Evolutionary conservation across 2,329 filamentous ascomycete genomes (phyloP).

Genomic region (Cercospora canescens): DNA sequence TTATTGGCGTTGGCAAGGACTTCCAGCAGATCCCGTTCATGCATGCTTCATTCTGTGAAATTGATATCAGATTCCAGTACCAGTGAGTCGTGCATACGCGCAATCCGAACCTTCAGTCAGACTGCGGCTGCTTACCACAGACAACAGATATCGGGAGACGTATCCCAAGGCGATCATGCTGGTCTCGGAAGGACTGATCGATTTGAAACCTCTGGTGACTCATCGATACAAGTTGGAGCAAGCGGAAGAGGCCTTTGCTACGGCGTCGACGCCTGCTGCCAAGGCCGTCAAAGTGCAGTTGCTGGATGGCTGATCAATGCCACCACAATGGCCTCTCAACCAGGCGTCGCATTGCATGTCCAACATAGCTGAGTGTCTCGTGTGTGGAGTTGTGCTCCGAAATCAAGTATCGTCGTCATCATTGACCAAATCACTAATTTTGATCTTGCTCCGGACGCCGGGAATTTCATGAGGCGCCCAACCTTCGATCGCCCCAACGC

Average conservation of each 20-base stretch:
- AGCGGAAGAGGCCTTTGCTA: slow-evolving; percentile 39
- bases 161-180: slow-evolving; percentile 46
- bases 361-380: not conserved
- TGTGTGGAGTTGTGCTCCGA: no score
- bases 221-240: slow-evolving; percentile 41
- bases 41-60: slow-evolving; percentile 39
- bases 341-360: no score
- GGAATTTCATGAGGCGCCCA: slow-evolving; percentile 34
- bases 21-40: slow-evolving; percentile 43
- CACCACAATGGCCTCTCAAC: not conserved
- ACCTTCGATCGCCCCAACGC: slow-evolving; percentile 32
- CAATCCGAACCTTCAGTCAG: no score
- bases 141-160: slow-evolving; percentile 37
- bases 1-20: slow-evolving; percentile 40
- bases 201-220: slow-evolving; percentile 42
- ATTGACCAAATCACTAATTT: slow-evolving; percentile 31
- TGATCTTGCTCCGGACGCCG: slow-evolving; percentile 31
- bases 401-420: slow-evolving; percentile 22
- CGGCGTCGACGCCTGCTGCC: slow-evolving; percentile 38
- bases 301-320: slow-evolving; percentile 28
- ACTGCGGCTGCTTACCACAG: not conserved
- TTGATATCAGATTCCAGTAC: slow-evolving; percentile 43
- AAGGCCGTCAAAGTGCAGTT: slow-evolving; percentile 40
- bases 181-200: slow-evolving; percentile 39
- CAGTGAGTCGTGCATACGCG: slow-evolving; percentile 18